A percentile compares a stretch with the other conserved stretches of the same genome.
Evolutionary conservation across 2,329 filamentous ascomycete species (phyloP).

Genomic region (Corniculantispora saksenae): DNA sequence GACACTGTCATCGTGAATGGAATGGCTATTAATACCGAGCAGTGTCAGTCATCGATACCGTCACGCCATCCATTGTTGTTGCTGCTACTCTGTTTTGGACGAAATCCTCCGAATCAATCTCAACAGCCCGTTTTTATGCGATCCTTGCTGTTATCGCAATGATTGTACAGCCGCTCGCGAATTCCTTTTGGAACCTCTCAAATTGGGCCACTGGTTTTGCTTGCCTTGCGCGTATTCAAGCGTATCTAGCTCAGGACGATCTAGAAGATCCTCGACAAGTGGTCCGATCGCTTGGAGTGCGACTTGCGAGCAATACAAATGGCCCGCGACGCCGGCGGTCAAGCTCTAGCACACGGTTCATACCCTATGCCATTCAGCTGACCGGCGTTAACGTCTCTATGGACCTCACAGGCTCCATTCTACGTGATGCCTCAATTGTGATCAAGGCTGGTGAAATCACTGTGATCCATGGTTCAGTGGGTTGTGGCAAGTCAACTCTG

Average conservation of each 20-base stretch:
- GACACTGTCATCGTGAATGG: background rate
- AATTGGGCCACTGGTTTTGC: background rate
- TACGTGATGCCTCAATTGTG: background rate
- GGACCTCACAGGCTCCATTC: background rate
- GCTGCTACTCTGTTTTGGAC: constrained; percentile 14
- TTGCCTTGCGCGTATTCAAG: constrained; percentile 7
- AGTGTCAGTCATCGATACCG: background rate
- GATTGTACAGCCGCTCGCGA: background rate
- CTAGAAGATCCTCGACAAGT: constrained; percentile 1
- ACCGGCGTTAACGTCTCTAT: background rate
- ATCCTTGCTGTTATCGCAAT: constrained; percentile 7
- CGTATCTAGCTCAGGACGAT: background rate
- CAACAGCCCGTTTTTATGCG: background rate
- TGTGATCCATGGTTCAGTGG: constrained; percentile 9
- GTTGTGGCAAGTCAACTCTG: constrained; percentile 13
- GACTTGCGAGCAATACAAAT: background rate
- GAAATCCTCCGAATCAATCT: background rate
- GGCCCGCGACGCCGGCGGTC: background rate
- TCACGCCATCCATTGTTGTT: background rate
- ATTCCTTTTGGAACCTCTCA: background rate
- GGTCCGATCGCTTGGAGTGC: background rate
- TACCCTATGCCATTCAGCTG: background rate
- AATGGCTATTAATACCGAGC: background rate
- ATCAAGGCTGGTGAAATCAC: background rate
- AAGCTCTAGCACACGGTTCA: background rate